Conservation (phyloP, 257 asterid genomes). For the Solanum sitiens region DNA sequence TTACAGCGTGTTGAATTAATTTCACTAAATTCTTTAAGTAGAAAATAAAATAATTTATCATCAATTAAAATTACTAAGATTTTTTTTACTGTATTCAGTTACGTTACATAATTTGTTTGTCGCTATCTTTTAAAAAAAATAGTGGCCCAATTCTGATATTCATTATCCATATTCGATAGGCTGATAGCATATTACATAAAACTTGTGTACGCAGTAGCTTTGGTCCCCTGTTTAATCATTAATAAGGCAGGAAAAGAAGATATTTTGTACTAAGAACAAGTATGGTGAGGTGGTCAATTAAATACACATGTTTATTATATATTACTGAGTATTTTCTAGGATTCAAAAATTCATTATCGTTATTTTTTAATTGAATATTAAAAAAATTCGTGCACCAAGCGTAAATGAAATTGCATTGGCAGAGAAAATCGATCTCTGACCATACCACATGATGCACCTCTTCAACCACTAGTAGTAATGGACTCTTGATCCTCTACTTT, state of each 20-base stretch:
- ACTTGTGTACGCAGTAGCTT: neutral
- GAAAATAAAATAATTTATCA: neutral
- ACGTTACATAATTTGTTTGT: no score
- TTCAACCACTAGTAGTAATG: neutral
- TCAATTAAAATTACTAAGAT: no score
- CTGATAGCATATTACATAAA: neutral
- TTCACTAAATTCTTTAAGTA: neutral
- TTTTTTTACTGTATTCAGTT: no score
- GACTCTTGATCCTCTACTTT: neutral
- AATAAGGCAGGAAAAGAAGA: neutral
- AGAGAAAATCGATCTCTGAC: neutral
- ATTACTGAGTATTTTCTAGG: rapidly evolving
- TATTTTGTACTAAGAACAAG: neutral
- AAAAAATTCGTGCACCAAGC: no score
- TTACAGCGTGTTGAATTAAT: neutral
- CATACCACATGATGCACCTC: neutral
- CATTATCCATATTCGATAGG: neutral
- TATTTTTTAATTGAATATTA: rapidly evolving
- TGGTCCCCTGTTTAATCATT: neutral
- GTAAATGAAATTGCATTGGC: rapidly evolving
- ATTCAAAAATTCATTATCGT: rapidly evolving
- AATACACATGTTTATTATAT: no score
- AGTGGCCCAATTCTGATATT: neutral
- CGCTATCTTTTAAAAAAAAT: neutral
- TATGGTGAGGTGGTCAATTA: no score